Base-by-base conservation (phyloP, 805 yeast species). In the Kockiozyma suomiensis region DNA sequence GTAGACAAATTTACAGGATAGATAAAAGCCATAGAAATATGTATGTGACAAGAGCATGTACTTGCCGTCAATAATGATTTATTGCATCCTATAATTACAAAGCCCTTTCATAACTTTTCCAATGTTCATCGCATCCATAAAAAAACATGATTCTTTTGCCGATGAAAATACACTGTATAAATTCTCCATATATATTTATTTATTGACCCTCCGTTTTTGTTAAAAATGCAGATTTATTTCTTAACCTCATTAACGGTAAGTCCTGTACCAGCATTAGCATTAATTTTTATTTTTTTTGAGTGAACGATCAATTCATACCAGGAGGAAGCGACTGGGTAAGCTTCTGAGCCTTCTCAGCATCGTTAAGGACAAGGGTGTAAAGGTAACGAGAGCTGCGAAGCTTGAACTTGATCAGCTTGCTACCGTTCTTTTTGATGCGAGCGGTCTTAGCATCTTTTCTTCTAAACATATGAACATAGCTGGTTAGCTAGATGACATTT, bases 401-500 rank as follows among this genome's bases (percentile, higher is more conserved):
- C 89, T 94, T 94, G 92, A 94, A 94, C 83, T 94, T 94, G 83
- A 97, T 91, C 82, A 88, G 94, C 82, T 88, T 87, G 86, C 83
- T 83, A 78, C 83, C 79, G 90, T 90, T 90, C 82, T 87, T 85
- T 87, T 94, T 94, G 85, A 94, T 88, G 78, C 92, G 86, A 74
- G 96, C 97, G 69, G 87, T 80, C 81, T 85, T 85, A 77, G 94
- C 90, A 85, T 92, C 98, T 75, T 91, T 85, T 85, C 97, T 74
- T 66, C 67, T 62, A 23, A 41, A 52, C n/a, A 38, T 26, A 48
- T 7, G 19, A 17, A 30, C 30, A n/a, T 8, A 17, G 21, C 28
- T 15, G n/a, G n/a, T n/a, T n/a, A n/a, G n/a, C n/a, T n/a, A n/a
- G n/a, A n/a, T n/a, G n/a, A n/a, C n/a, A n/a, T n/a, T n/a, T n/a